Conservation (phyloP, 2,329 filamentous ascomycete genomes). For the Lasiodiplodia hormozganensis region DNA sequence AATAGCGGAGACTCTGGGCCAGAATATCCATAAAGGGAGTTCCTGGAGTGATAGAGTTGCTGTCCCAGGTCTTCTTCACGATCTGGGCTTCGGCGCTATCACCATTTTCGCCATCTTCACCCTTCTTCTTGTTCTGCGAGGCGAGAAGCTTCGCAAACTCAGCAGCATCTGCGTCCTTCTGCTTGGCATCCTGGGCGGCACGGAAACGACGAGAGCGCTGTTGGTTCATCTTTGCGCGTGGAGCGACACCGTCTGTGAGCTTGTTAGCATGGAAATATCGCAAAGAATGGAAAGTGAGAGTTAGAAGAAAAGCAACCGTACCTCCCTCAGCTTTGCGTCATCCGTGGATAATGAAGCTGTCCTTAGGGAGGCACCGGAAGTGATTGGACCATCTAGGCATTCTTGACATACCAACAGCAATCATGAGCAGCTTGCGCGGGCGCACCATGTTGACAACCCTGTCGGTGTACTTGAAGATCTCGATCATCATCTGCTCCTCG, state of each 20-base stretch:
- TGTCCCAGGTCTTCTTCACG: conserved; percentile 91
- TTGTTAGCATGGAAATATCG: conserved; percentile 27
- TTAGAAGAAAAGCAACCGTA: conserved; percentile 34
- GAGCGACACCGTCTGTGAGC: conserved; percentile 84
- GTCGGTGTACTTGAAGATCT: conserved; percentile 98
- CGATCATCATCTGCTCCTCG: conserved; percentile 99
- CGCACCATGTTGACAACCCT: conserved; percentile 98
- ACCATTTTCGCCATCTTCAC: conserved; percentile 62
- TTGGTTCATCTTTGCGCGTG: conserved; percentile 99
- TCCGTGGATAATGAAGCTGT: conserved; percentile 40
- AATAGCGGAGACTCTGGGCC: conserved; percentile 88
- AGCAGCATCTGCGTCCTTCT: conserved; percentile 90
- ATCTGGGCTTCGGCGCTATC: conserved; percentile 67
- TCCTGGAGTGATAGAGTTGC: conserved; percentile 87
- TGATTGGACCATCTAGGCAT: conserved; percentile 12
- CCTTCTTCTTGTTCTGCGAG: conserved; percentile 57
- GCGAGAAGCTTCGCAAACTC: conserved; percentile 86
- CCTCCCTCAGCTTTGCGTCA: conserved; percentile 41
- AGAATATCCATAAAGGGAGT: conserved; percentile 99
- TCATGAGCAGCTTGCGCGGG: conserved; percentile 94
- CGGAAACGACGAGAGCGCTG: conserved; percentile 96
- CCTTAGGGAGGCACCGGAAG: conserved; percentile 33
- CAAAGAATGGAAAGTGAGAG: not conserved
- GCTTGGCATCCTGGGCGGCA: conserved; percentile 89
- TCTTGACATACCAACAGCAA: conserved; percentile 79